Evolutionary conservation across 2,329 filamentous ascomycete genomes (phyloP), one percentile per base, ranked within the genome.

Genomic region (Xylariales sp.): DNA sequence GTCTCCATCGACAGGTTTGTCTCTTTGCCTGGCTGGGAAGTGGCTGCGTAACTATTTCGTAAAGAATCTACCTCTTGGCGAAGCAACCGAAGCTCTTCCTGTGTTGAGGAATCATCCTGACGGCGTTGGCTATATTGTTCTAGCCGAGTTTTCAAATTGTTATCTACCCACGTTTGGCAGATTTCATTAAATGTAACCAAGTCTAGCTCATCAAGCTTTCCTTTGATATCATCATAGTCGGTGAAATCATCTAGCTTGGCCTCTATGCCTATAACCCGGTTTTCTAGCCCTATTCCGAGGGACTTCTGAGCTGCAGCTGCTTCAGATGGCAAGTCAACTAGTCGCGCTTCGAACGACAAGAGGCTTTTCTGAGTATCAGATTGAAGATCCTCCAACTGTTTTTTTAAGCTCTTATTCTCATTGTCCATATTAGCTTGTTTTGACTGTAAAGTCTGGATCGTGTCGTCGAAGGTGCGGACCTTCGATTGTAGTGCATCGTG

Each of bases 151-250:
- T 68, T 68, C 32, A 69, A 18, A 54, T 59, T 62, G 32, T 64
- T 32, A 23, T 36, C 43, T 2, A 61, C 55, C 69, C 69, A 71
- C 18, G 62, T 67, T n/a, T 57, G 46, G 12, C 46, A 64, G 16
- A 71, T 32, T 52, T 71, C 67, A 50, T 65, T 58, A 1, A 64
- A 43, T 4, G 55, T 62, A 30, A 10, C 8, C 9, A 64, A 8
- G 30, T 71, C 69, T 39, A 71, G 34, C 7, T 66, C 62, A 10
- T 71, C 67, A 30, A 71, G 18, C 52, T 65, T 66, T 12, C 65
- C 62, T 52, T 69, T 67, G 32, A 62, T 18, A 12, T 67, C 59
- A 16, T 55, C 53, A 58, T 66, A 64, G 14, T 70, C 66, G 6
- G 48, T 30, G 36, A 65, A 59, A 3, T 48, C 48, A 23, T 55